Evolutionary conservation across 2,329 filamentous ascomycete species (phyloP).

Genomic region (Cladophialophora immunda): DNA sequence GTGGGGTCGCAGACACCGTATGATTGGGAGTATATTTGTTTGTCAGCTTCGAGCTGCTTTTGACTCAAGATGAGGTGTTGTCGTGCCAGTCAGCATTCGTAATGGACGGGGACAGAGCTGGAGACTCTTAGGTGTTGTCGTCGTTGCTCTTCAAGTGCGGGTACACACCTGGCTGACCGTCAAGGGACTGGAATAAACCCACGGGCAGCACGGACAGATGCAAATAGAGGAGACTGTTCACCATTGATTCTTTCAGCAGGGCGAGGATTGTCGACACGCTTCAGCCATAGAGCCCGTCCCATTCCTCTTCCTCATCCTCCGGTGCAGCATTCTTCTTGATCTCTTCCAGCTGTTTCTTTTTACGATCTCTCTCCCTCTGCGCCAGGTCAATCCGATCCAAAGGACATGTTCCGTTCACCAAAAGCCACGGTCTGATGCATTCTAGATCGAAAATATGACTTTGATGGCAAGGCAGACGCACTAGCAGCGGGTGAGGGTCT

Average conservation of each 20-base stretch:
- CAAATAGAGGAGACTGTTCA: neutral
- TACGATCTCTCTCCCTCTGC: constrained; percentile 62
- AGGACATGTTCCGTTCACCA: constrained; percentile 70
- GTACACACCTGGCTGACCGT: neutral
- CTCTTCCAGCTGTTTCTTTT: constrained; percentile 50
- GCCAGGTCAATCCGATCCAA: constrained; percentile 67
- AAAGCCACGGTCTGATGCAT: constrained; percentile 71
- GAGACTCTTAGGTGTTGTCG: neutral
- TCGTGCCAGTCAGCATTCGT: neutral
- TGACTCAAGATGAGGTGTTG: neutral
- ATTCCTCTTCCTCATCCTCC: constrained; percentile 55
- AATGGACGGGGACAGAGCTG: neutral
- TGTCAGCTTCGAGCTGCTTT: neutral
- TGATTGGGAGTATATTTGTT: neutral
- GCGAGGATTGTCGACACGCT: neutral
- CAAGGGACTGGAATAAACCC: neutral
- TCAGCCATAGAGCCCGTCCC: constrained; percentile 59
- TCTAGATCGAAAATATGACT: constrained; percentile 71
- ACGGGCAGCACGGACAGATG: neutral
- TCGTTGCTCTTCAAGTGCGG: neutral
- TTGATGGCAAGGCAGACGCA: constrained; percentile 68
- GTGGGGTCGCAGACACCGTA: neutral
- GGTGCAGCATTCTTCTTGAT: constrained; percentile 44
- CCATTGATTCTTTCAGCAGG: neutral
- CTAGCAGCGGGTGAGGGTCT: constrained; percentile 69